phyloP scores from a whole-genome alignment of 441 rosid genomes.

The Populus tomentosa region DNA sequence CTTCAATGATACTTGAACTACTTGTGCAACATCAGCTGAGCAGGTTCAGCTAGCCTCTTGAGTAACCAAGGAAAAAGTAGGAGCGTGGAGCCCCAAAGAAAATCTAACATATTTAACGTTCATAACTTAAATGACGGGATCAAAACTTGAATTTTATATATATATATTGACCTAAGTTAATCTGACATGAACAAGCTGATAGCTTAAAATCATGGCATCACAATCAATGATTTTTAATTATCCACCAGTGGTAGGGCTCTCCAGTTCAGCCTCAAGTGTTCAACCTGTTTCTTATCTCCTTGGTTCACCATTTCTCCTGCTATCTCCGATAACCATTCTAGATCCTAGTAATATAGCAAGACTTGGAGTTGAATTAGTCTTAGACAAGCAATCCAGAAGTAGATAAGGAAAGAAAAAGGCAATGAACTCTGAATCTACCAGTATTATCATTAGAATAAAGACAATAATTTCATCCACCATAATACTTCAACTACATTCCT shows the following conservation, averaged over 20 bases:
- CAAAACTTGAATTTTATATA: no score
- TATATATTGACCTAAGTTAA: no score
- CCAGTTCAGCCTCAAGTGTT: not conserved
- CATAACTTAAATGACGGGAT: no score
- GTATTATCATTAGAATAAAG: not conserved
- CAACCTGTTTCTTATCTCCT: not conserved
- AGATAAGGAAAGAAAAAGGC: not conserved
- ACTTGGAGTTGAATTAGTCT: not conserved
- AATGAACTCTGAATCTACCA: not conserved
- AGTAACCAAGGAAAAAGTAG: not conserved
- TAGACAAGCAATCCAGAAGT: not conserved
- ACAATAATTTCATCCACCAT: not conserved
- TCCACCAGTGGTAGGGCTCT: not conserved
- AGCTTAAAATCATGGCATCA: not conserved
- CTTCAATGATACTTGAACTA: no score
- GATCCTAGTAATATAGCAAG: not conserved
- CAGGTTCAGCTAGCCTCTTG: not conserved
- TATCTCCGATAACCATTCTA: not conserved
- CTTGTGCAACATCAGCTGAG: not conserved
- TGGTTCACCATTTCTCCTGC: not conserved
- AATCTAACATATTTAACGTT: no score
- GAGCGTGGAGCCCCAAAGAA: not conserved
- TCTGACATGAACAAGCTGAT: not conserved
- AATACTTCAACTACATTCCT: constrained; percentile 5
- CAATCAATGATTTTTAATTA: not conserved